Conservation (phyloP, 495 filamentous ascomycete species). For the Astrocystis sublimbata region DNA sequence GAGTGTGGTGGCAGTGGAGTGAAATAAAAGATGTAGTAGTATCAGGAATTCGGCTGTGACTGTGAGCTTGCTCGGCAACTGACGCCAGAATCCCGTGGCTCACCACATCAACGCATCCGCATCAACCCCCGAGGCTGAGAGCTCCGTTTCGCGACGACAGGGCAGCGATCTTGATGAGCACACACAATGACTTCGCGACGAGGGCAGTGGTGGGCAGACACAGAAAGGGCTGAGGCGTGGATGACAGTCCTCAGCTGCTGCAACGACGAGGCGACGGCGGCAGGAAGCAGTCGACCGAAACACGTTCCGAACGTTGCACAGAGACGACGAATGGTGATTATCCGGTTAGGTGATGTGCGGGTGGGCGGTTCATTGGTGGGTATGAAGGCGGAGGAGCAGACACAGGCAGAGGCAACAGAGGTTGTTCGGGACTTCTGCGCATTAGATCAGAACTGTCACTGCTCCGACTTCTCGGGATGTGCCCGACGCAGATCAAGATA, state of each 20-base stretch:
- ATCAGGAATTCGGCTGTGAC: constrained; percentile 29
- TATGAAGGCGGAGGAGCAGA: constrained; percentile 8
- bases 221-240: neutral
- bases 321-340: constrained; percentile 15
- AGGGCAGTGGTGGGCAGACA: neutral
- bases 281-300: neutral
- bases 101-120: constrained; percentile 20
- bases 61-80: constrained; percentile 34
- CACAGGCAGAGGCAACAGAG: constrained; percentile 1
- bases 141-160: neutral
- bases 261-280: neutral
- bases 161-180: neutral
- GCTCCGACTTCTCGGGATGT: constrained; percentile 7
- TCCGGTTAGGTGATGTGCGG: constrained; percentile 12
- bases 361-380: constrained; percentile 16
- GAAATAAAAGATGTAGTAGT: constrained; percentile 16
- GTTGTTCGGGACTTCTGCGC: constrained; percentile 10
- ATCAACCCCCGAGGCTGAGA: constrained; percentile 3
- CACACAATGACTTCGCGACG: neutral
- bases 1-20: constrained; percentile 25
- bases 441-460: constrained; percentile 9
- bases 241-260: neutral
- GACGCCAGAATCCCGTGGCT: constrained; percentile 15
- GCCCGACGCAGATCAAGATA: neutral
- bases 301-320: constrained; percentile 19